Base-by-base conservation (phyloP, 2,329 filamentous ascomycete genomes). In the Diaporthe ilicicola region DNA sequence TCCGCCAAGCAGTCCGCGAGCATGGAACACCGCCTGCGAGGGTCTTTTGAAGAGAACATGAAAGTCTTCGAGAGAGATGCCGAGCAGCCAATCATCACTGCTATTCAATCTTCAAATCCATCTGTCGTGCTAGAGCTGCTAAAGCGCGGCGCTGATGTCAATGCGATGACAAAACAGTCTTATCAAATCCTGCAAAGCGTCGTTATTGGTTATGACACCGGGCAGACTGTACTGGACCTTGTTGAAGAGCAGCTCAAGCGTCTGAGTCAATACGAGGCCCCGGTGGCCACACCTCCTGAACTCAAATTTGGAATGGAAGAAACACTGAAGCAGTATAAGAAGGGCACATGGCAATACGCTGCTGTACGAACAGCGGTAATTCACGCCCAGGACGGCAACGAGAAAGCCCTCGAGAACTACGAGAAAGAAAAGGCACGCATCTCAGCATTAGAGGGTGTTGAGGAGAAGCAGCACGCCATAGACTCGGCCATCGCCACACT, bases 21-120 rank as follows among this genome's bases (percentile, higher is more conserved):
- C 82, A 80, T 51, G 75, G 84, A 27, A 77, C 78, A 24, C 74
- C 76, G 2, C 76, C 84, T 3, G 74, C 82, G 24, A 80, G 76
- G 10, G 1, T 42, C 27, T 19, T 77, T 84, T 1, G 87, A 91
- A 27, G 62, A 79, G 0, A 90, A 90, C 68, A 80, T 85, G 70
- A 78, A 79, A 1, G 74, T 75, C 0, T 93, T 90, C 77, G 78
- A 83, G 4, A 72, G 79, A 7, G 77, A 75, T 1, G 76, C 87
- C 13, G 83, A 88, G 67, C 93, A 95, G 76, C 93, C 94, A 0
- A 81, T 96, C 17, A 83, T 94, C 12, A 70, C 85, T 4, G 93
- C 94, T 17, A 85, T 81, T 76, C 88, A 75, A 70, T 90, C 76
- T 79, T 82, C n/a, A 2, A 75, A 80, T 19, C 81, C 83, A 0